Base-by-base conservation (phyloP, 352 stramenopile species). In the Phytophthora sansomeana region DNA sequence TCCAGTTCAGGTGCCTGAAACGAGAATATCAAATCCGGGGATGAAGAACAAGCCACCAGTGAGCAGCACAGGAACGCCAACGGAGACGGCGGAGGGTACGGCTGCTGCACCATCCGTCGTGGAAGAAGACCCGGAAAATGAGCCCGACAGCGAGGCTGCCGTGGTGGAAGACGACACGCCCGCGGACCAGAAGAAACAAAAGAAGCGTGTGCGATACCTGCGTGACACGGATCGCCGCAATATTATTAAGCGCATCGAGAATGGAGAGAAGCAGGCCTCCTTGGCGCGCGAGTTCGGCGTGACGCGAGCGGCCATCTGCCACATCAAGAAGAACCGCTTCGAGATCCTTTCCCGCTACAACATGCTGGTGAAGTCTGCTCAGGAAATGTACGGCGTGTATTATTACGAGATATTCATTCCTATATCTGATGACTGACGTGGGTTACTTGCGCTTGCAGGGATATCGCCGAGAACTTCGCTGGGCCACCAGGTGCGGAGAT, bases 261-360 rank as follows among this genome's bases (percentile, higher is more conserved):
- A 78, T 13, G 83, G 83, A 29, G 83, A 92, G 65, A 87, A 85
- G 55, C 83, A 92, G 48, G 78, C 78, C 16, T 63, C 74, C 0
- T 56, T 92, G 21, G 83, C 83, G 11, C 67, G 80, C 1, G 83
- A 92, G 33, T 90, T 88, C 43, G 81, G 83, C n/a, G 81, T 92
- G 24, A 91, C 83, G 19, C 63, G 83, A 6, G 81, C 83, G 0
- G 83, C 83, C 16, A 86, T 92, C 52, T 92, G 83, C 57, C 81
- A 90, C 62, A 92, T 92, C 57, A 92, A 92, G 53, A 92, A 92
- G 63, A 90, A 92, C 50, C 76, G 77, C 35, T 79, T 77, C 7
- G 81, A 89, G 67, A 89, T 92, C 59, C 67, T 92, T n/a, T 80
- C 80, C 19, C 81, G 81, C 38, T 89, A 84, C 66, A 80, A 89